A percentile compares a stretch with the other conserved stretches of the same genome.
phyloP scores from a whole-genome alignment of 345 rosid genomes.

The Gynandropsis gynandra region DNA sequence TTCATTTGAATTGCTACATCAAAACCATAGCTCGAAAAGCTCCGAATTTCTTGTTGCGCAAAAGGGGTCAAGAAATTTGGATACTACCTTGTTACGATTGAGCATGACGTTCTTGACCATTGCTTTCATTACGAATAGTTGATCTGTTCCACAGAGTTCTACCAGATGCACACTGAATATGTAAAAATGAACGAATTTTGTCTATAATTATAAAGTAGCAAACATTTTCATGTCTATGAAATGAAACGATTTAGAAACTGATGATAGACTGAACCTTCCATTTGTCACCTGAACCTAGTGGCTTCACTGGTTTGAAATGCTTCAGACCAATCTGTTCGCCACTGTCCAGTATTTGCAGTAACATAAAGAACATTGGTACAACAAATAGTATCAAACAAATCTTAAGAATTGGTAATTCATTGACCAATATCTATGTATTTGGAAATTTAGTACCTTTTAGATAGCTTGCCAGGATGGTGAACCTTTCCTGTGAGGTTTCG shows the following conservation, averaged over 20 bases:
- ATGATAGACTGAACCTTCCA: conserved; percentile 54
- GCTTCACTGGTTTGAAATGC: conserved; percentile 81
- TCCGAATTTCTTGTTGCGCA: neutral
- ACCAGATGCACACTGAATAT: conserved; percentile 93
- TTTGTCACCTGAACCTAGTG: conserved; percentile 95
- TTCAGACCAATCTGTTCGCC: conserved; percentile 62
- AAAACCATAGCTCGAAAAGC: neutral
- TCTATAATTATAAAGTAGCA: neutral
- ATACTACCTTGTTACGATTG: conserved; percentile 76
- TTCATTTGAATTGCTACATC: neutral
- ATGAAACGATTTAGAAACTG: neutral
- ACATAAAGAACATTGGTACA: no score
- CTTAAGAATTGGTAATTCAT: neutral
- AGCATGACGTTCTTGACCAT: no score
- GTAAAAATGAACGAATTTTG: no score
- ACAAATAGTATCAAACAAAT: no score
- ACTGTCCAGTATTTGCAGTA: no score
- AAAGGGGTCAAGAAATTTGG: no score
- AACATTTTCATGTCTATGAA: neutral
- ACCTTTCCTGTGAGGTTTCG: conserved; percentile 86
- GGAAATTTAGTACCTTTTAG: conserved; percentile 42
- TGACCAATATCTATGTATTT: neutral
- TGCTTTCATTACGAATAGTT: conserved; percentile 82
- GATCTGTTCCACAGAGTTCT: conserved; percentile 67
- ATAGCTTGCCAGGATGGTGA: conserved; percentile 73